A percentile compares a stretch with the other conserved stretches of the same genome.
These are phyloP conservation scores for Mesostigma viride DNA, from an alignment of 139 green algal genomes.

Conservation along the genomic window DNA sequence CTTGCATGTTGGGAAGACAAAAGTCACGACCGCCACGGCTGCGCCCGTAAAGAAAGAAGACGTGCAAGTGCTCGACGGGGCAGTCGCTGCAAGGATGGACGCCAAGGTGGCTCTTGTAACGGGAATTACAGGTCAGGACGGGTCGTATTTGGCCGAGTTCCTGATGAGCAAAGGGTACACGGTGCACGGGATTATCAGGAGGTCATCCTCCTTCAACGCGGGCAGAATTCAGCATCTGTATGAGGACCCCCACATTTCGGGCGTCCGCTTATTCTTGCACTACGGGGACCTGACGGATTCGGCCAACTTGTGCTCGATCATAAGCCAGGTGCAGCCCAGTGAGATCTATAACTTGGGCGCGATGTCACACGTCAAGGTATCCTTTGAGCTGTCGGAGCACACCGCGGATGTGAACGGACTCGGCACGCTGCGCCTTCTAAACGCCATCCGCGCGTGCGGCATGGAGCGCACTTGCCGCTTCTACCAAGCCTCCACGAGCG, in stretches of 20 bases:
- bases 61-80: too few species aligned
- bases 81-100: too few species aligned
- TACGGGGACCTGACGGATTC: constrained; percentile 56
- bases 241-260: constrained; percentile 20
- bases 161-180: constrained; percentile 55
- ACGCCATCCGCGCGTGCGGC: constrained; percentile 49
- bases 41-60: too few species aligned
- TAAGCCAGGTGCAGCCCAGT: constrained; percentile 36
- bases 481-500: constrained; percentile 66
- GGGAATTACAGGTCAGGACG: constrained; percentile 55
- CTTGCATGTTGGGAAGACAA: too few species aligned
- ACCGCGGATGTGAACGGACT: constrained; percentile 48
- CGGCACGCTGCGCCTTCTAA: constrained; percentile 47
- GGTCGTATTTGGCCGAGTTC: constrained; percentile 56
- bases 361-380: constrained; percentile 57
- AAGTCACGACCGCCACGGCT: too few species aligned
- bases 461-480: constrained; percentile 35
- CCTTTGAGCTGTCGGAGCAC: constrained; percentile 61
- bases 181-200: constrained; percentile 55
- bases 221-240: constrained; percentile 49
- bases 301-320: constrained; percentile 29
- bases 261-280: too few species aligned
- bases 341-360: constrained; percentile 74
- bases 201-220: constrained; percentile 47
- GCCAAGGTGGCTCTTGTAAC: constrained; percentile 53